Conservation (phyloP, 805 yeast species). For the Lipomyces spencermartinsiae region DNA sequence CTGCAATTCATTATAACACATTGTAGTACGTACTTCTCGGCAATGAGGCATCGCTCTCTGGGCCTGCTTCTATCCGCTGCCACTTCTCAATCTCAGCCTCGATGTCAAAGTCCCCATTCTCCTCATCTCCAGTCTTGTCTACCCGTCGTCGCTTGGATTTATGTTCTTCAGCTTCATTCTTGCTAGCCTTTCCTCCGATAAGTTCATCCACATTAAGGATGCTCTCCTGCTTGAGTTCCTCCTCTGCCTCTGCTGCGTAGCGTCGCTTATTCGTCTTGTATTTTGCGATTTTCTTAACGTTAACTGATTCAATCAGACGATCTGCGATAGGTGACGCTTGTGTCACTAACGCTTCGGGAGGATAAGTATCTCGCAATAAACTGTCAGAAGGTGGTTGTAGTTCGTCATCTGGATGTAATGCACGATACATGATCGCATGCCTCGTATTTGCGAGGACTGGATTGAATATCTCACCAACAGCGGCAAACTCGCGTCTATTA, state of each 20-base stretch:
- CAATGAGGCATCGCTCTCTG: conserved; percentile 15
- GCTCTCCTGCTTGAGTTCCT: conserved; percentile 11
- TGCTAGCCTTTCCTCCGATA: conserved; percentile 3
- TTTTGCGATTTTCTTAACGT: conserved; percentile 28
- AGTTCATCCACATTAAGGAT: conserved; percentile 22
- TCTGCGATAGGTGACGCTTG: conserved; percentile 16
- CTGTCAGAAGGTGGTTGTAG: conserved; percentile 14
- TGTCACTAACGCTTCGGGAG: conserved; percentile 25
- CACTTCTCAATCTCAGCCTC: conserved; percentile 20
- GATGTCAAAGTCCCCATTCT: conserved; percentile 13
- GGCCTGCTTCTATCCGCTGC: conserved; percentile 11
- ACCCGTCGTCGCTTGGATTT: conserved; percentile 2
- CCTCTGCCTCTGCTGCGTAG: conserved; percentile 12
- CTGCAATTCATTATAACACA: background rate
- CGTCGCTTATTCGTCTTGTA: conserved; percentile 28
- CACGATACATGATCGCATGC: conserved; percentile 44
- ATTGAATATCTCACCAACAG: conserved; percentile 44
- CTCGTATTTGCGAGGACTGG: conserved; percentile 41
- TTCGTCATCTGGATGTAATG: conserved; percentile 45
- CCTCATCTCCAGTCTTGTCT: background rate
- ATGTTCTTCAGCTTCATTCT: background rate
- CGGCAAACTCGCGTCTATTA: conserved; percentile 33
- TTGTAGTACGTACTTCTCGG: conserved; percentile 3
- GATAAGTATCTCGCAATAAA: conserved; percentile 5
- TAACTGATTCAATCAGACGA: conserved; percentile 15